Evolutionary conservation across 1,139 yeast genomes (phyloP).

Genomic region (Ogataea hybrid): DNA sequence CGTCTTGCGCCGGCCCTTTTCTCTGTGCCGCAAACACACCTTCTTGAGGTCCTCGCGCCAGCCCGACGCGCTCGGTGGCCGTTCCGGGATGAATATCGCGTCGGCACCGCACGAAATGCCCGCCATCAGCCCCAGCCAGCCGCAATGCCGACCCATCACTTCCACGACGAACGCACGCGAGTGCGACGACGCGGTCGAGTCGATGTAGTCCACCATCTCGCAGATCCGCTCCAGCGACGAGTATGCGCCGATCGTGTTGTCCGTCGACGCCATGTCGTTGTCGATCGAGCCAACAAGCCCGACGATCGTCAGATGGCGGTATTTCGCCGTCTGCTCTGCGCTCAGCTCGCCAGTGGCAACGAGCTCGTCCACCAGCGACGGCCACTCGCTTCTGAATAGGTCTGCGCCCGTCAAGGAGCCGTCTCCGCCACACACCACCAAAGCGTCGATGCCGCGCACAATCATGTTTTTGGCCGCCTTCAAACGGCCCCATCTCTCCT

Average conservation of each 20-base stretch:
- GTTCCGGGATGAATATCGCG: slow-evolving; percentile 89
- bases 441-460: slow-evolving; percentile 87
- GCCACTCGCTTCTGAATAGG: slow-evolving; percentile 92
- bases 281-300: slow-evolving; percentile 97
- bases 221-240: slow-evolving; percentile 93
- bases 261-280: slow-evolving; percentile 96
- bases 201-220: slow-evolving; percentile 91
- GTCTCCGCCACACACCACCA: slow-evolving; percentile 98
- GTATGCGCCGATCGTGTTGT: slow-evolving; percentile 94
- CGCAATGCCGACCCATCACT: slow-evolving; percentile 99
- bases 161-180: slow-evolving; percentile 97
- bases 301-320: slow-evolving; percentile 79
- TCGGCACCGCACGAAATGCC: slow-evolving; percentile 97
- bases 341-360: slow-evolving; percentile 53
- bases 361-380: slow-evolving; percentile 73
- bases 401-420: slow-evolving; percentile 98
- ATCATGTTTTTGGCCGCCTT: slow-evolving; percentile 82
- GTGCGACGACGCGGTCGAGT: slow-evolving; percentile 95
- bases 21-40: slow-evolving; percentile 71
- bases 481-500: slow-evolving; percentile 81
- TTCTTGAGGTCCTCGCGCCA: slow-evolving; percentile 81
- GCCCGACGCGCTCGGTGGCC: slow-evolving; percentile 62
- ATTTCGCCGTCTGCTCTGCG: slow-evolving; percentile 52
- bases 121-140: slow-evolving; percentile 97
- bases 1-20: slow-evolving; percentile 87